Percentiles rank a stretch among this genome's conserved stretches.
phyloP scores from a whole-genome alignment of 2,329 filamentous ascomycete species.

The Grosmannia penicillata region DNA sequence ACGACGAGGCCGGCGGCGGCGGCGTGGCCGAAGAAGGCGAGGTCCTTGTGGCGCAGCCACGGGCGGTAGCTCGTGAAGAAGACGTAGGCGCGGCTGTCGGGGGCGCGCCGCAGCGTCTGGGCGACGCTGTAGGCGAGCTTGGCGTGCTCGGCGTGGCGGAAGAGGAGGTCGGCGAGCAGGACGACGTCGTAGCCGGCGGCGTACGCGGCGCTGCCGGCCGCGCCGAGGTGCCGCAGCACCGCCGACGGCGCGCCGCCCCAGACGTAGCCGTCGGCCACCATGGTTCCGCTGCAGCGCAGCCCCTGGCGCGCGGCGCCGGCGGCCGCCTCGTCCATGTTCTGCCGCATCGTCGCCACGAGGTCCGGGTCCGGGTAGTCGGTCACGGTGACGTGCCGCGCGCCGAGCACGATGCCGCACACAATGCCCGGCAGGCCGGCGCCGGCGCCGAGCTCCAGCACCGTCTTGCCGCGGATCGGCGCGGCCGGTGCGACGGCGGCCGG shows the following conservation, averaged over 20 bases:
- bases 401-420: slow-evolving; percentile 53
- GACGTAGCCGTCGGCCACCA: slow-evolving; percentile 55
- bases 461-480: slow-evolving; percentile 42
- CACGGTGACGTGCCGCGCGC: slow-evolving; percentile 57
- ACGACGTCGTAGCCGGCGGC: slow-evolving; percentile 55
- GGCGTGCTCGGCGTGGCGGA: slow-evolving; percentile 76
- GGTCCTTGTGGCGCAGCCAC: slow-evolving; percentile 73
- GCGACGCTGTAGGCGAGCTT: slow-evolving; percentile 62
- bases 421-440: slow-evolving; percentile 76
- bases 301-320: background rate
- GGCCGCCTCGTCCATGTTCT: slow-evolving; percentile 51
- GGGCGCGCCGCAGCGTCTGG: slow-evolving; percentile 43
- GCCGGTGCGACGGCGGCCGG: too few relatives aligned
- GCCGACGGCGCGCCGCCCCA: slow-evolving; percentile 58
- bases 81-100: slow-evolving; percentile 54
- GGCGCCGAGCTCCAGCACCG: slow-evolving; percentile 80
- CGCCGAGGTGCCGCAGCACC: slow-evolving; percentile 39
- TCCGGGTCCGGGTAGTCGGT: slow-evolving; percentile 83
- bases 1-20: slow-evolving; percentile 57
- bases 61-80: slow-evolving; percentile 93
- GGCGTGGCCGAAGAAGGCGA: slow-evolving; percentile 73
- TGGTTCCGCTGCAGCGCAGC: slow-evolving; percentile 6
- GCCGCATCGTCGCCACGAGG: slow-evolving; percentile 63
- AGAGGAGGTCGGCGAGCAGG: slow-evolving; percentile 77
- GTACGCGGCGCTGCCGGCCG: slow-evolving; percentile 1